Evolutionary conservation across 2,329 filamentous ascomycete genomes (phyloP).

Genomic region (Fusarium sterilihyphosum): DNA sequence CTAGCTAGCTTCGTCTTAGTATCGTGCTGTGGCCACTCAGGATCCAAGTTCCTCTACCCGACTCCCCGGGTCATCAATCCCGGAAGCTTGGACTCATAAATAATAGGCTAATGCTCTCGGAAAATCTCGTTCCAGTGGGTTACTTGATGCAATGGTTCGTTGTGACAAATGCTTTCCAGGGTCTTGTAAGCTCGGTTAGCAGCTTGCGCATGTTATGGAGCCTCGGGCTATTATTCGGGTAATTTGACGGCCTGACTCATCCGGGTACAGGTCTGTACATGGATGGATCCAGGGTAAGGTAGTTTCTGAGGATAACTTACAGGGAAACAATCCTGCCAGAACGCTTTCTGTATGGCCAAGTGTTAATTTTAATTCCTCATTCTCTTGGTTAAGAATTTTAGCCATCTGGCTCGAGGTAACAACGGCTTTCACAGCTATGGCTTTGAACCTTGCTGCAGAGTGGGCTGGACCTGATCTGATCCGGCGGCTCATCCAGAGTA

Average conservation of each 20-base stretch:
- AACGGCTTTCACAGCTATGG: too few species aligned
- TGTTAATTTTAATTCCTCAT: too few species aligned
- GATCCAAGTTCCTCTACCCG: neutral
- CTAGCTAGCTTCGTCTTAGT: neutral
- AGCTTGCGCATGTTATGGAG: accelerated
- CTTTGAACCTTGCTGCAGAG: neutral
- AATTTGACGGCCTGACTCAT: neutral
- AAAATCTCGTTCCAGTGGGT: neutral
- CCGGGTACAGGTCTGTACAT: too few species aligned
- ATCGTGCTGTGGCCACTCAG: neutral
- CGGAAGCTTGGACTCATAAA: neutral
- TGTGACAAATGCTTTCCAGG: neutral
- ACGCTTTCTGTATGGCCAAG: too few species aligned
- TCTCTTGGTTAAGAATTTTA: too few species aligned
- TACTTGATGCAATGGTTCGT: neutral
- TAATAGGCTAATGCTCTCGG: neutral
- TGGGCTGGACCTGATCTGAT: neutral
- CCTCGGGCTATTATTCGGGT: neutral
- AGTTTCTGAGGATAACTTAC: neutral
- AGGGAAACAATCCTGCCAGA: too few species aligned
- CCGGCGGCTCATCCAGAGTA: accelerated
- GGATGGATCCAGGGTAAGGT: neutral
- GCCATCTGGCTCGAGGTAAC: too few species aligned
- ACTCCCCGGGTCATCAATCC: neutral
- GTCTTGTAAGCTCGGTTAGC: neutral